Conservation (phyloP, 345 rosid species). For the Melastoma malabathricum region DNA sequence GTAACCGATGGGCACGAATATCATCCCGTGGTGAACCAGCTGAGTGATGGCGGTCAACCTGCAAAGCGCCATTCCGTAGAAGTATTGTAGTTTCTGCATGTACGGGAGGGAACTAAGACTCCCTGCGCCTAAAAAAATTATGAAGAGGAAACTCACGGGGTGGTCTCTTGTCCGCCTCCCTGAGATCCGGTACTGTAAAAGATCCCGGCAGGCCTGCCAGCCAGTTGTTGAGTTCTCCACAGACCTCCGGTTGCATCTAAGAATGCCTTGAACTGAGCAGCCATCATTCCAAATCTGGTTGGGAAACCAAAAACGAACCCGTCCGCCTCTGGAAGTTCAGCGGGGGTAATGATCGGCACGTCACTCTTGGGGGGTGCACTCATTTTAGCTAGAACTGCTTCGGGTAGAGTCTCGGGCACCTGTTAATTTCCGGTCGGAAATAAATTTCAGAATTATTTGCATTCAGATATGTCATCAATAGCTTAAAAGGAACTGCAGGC, state of each 20-base stretch:
- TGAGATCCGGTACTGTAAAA: conserved; percentile 97
- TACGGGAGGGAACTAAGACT: too few relatives aligned
- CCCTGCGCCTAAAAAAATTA: too few relatives aligned
- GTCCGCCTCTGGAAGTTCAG: conserved; percentile 79
- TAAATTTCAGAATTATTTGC: too few relatives aligned
- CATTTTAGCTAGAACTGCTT: conserved; percentile 76
- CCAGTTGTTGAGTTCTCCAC: conserved; percentile 89
- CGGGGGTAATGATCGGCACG: conserved; percentile 59
- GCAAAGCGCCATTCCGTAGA: neutral
- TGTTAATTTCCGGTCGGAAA: conserved; percentile 5
- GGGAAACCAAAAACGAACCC: conserved; percentile 89
- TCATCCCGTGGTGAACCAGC: conserved; percentile 92
- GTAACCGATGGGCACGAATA: conserved; percentile 85
- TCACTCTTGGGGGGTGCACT: conserved; percentile 85
- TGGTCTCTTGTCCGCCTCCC: conserved; percentile 98
- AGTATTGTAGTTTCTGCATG: too few relatives aligned
- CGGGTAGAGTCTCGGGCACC: conserved; percentile 88
- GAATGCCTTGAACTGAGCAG: conserved; percentile 96
- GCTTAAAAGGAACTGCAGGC: too few relatives aligned
- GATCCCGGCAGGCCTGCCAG: conserved; percentile 94
- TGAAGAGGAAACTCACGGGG: conserved; percentile 43
- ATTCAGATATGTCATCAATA: too few relatives aligned
- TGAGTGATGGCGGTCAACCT: conserved; percentile 95
- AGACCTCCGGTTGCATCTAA: conserved; percentile 87
- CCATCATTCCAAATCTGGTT: conserved; percentile 97